phyloP scores from a whole-genome alignment of 179 eudicot genomes.

The Beta corolliflora region DNA sequence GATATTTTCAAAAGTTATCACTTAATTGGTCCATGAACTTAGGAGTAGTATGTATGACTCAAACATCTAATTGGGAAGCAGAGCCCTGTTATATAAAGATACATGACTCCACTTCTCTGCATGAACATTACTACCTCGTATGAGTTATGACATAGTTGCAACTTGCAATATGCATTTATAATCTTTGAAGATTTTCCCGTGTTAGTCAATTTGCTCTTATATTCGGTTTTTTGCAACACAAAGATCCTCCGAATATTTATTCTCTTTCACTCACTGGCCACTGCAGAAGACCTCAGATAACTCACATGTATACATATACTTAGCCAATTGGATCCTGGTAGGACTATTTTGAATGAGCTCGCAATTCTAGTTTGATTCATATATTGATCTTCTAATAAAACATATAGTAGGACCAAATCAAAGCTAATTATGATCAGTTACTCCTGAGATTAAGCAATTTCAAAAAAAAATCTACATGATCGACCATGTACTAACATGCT shows the following conservation, averaged over 20 bases:
- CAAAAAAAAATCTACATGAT: too few species aligned
- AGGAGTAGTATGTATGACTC: too few species aligned
- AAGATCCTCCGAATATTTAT: neutral
- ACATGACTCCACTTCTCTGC: too few species aligned
- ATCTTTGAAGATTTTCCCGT: neutral
- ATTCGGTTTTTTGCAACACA: neutral
- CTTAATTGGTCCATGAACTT: too few species aligned
- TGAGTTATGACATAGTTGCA: neutral
- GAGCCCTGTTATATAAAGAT: too few species aligned
- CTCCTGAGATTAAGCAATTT: neutral
- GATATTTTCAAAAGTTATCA: too few species aligned
- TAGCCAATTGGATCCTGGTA: too few species aligned
- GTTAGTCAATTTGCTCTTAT: neutral
- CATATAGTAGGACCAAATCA: neutral
- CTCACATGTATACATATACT: neutral
- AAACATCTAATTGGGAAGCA: too few species aligned
- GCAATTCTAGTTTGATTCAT: constrained; percentile 1
- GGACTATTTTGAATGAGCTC: neutral
- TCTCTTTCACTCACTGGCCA: too few species aligned
- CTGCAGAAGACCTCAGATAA: neutral
- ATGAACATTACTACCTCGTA: neutral
- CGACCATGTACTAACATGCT: too few species aligned
- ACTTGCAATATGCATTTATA: neutral
- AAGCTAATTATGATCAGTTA: neutral
- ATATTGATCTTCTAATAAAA: neutral